Evolutionary conservation across 495 filamentous ascomycete genomes (phyloP), one percentile per base, ranked within the genome.

Genomic region (Saxophila tyrrhenica): DNA sequence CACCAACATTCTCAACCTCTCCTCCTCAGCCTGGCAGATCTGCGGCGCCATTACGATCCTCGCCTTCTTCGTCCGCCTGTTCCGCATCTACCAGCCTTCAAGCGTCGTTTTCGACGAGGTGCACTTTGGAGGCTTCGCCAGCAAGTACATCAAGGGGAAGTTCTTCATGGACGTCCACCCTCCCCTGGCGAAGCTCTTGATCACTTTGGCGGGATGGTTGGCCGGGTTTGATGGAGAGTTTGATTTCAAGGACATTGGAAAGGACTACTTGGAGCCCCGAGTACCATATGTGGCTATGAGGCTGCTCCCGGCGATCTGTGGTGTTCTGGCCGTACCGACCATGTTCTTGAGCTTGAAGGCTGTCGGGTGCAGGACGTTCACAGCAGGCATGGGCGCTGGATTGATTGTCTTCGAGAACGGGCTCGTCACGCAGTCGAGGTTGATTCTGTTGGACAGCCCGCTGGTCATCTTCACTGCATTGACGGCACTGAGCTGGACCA

Each of bases 161-260:
- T 98, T 98, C 75, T 98, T 98, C 69, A 98, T 98, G 92, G 92
- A 98, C 65, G 92, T 98, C 2, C 92, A 98, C 63, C 92, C 92
- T 16, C 92, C 92, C n/a, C 78, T 98, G 9, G 92, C 92, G 48
- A 98, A 98, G 72, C 73, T 98, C 56, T 80, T 98, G 60, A 85
- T 98, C 56, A 95, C 92, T 41, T 81, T 98, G 41, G 89, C 91
- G 58, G 92, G 92, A 48, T 98, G 85, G 84, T 70, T 96, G 48
- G 92, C 90, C 58, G 92, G 94, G 21, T 98, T 96, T 65, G 78
- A 96, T 68, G 92, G 92, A 48, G 76, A 86, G 44, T 98, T 98
- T 57, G 92, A 98, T 67, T 98, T 98, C 75, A 98, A 98, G 74
- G 94, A 98, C 61, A 98, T 98, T 74, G 92, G 92, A 63, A 96